phyloP scores from a whole-genome alignment of 73 alveolate species.

The Diophrys appendiculata region DNA sequence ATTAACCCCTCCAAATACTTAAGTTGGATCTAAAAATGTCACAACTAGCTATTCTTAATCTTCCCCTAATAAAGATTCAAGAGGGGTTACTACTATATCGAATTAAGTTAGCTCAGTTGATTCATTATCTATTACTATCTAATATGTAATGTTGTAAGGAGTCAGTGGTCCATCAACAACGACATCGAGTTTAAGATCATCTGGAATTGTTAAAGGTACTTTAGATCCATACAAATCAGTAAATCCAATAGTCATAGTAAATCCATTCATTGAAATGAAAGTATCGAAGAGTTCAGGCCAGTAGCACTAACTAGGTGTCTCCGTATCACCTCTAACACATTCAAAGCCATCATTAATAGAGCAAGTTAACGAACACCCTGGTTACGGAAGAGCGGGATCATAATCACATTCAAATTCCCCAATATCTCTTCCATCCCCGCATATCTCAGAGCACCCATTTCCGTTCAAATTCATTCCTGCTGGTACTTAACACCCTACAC shows the following conservation, averaged over 20 bases:
- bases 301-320: not conserved
- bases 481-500: not conserved
- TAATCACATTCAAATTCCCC: not conserved
- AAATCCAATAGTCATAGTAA: not conserved
- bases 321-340: not conserved
- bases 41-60: not conserved
- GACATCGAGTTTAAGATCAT: not conserved
- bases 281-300: not conserved
- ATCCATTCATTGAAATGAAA: not conserved
- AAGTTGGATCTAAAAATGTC: not conserved
- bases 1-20: not conserved
- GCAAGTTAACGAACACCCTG: not conserved
- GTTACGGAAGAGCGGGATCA: not conserved
- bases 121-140: not conserved
- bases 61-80: not conserved
- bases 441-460: not conserved
- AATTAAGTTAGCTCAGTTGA: not conserved
- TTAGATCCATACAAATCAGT: not conserved
- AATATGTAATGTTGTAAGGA: not conserved
- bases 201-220: not conserved
- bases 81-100: not conserved
- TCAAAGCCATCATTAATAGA: not conserved
- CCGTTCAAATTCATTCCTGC: not conserved
- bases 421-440: not conserved
- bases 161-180: not conserved